Percentiles rank a stretch among this genome's conserved stretches.
Conservation (phyloP, 495 filamentous ascomycete species). For the Lasiosphaeria ovina region DNA sequence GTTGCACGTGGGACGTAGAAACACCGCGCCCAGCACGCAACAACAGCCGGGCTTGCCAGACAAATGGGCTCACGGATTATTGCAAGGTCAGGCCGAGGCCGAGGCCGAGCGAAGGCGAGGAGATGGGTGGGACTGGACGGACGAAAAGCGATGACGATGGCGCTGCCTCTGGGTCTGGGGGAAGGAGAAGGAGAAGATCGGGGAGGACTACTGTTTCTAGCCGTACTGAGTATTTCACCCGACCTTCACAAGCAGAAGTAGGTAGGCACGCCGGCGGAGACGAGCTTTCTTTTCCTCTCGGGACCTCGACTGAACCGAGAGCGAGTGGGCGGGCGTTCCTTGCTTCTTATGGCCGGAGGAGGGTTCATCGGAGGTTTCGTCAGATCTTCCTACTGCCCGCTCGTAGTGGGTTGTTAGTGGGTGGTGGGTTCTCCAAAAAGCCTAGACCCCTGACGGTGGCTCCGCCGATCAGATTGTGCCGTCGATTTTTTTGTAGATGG, state of each 20-base stretch:
- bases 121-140: background rate
- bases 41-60: background rate
- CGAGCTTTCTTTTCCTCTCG: constrained; percentile 2
- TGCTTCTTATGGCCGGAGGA: too few species aligned
- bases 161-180: too few species aligned
- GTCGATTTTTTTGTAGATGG: background rate
- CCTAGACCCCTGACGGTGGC: constrained; percentile 7
- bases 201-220: too few species aligned
- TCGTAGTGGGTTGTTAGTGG: constrained; percentile 9
- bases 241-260: background rate
- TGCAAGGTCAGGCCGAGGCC: background rate
- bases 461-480: background rate
- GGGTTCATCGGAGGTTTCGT: constrained; percentile 8
- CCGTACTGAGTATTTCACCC: too few species aligned
- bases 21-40: background rate
- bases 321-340: background rate
- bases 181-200: too few species aligned
- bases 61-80: background rate
- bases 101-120: background rate
- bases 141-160: too few species aligned
- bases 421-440: background rate
- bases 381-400: constrained; percentile 16
- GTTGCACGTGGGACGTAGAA: constrained; percentile 21
- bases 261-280: background rate
- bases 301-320: background rate